phyloP scores from a whole-genome alignment of 164 flowering plant species.

The Magnolia sinica region DNA sequence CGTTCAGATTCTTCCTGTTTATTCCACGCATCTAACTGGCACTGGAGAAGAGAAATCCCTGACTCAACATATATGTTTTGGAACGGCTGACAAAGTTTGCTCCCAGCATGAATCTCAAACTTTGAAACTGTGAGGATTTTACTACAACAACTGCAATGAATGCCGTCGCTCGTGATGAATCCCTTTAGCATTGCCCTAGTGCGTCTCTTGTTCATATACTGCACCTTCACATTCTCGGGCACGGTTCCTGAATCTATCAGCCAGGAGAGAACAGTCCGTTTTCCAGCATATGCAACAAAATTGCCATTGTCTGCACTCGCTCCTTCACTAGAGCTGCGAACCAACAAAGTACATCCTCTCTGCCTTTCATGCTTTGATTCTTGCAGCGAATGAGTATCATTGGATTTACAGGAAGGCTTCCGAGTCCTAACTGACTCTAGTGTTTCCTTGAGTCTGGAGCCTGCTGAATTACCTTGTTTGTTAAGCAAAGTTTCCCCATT shows the following conservation, averaged over 20 bases:
- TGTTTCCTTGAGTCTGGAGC: constrained; percentile 9
- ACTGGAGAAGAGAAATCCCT: constrained; percentile 75
- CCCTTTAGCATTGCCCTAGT: constrained; percentile 73
- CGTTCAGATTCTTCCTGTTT: constrained; percentile 48
- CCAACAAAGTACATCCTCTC: constrained; percentile 70
- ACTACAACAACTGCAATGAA: constrained; percentile 93
- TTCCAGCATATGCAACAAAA: constrained; percentile 74
- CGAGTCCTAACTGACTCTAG: constrained; percentile 16
- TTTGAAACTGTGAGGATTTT: constrained; percentile 79
- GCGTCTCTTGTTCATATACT: constrained; percentile 73
- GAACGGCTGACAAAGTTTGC: constrained; percentile 78
- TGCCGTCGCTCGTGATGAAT: constrained; percentile 87
- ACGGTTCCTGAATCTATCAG: constrained; percentile 76
- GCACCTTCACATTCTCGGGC: constrained; percentile 65
- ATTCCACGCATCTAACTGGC: constrained; percentile 91
- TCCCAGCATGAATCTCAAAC: constrained; percentile 96
- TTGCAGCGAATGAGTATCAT: constrained; percentile 29
- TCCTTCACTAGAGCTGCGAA: constrained; percentile 59
- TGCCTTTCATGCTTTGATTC: constrained; percentile 57
- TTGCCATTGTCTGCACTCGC: constrained; percentile 52
- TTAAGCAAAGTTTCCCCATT: constrained; percentile 13
- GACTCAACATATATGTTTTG: constrained; percentile 67
- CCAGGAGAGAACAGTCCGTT: constrained; percentile 85
- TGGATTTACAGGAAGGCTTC: constrained; percentile 22
- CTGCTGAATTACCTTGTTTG: constrained; percentile 11